Evolutionary conservation across 2,329 filamentous ascomycete genomes (phyloP), one percentile per base, ranked within the genome.

Genomic region (Phaeomoniella chlamydospora): DNA sequence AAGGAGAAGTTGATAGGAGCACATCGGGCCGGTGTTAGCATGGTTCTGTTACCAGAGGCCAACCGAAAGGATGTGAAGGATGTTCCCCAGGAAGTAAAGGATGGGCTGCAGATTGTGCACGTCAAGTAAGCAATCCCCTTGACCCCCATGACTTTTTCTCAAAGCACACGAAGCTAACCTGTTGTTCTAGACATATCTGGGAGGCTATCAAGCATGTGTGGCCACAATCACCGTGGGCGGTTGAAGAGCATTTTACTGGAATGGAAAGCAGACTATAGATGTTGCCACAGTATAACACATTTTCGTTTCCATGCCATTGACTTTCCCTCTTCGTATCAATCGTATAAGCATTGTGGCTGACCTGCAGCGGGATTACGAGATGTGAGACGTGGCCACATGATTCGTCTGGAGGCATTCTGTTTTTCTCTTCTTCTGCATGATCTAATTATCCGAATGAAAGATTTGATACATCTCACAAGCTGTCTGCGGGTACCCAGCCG

Each of bases 1-100:
- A 94, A 96, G 62, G 88, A 98, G 72, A 98, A 98, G 59, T 69
- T 96, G 36, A 96, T 98, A 52, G 90, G 90, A 15, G 90, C 90
- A 5, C 67, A 92, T 52, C 73, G 88, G 37, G 90, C 90, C 2
- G 90, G 90, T 17, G 88, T 98, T 42, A 93, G 94, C 69, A 88
- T 84, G 18, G 88, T 98, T 5, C 57, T 98, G 41, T 65, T 98
- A 5, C 90, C 90, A 3, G 72, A 79, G 18, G 80, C 83, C 47
- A 98, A 98, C 56, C 72, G 78, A 43, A 96, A 96, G 61, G 90
- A 98, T 54, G 80, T 82, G 39, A 82, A 81, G 57, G 88, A 96
- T 58, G 66, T 96, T 37, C 90, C 90, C 0, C 70, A 80, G 43
- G 90, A 98, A 62, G 90, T 98, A 34, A 80, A 77, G 55, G 72